These are phyloP conservation scores for Domatiomyces globalis DNA, from an alignment of 2,329 filamentous ascomycete species.

Conservation along the genomic window DNA sequence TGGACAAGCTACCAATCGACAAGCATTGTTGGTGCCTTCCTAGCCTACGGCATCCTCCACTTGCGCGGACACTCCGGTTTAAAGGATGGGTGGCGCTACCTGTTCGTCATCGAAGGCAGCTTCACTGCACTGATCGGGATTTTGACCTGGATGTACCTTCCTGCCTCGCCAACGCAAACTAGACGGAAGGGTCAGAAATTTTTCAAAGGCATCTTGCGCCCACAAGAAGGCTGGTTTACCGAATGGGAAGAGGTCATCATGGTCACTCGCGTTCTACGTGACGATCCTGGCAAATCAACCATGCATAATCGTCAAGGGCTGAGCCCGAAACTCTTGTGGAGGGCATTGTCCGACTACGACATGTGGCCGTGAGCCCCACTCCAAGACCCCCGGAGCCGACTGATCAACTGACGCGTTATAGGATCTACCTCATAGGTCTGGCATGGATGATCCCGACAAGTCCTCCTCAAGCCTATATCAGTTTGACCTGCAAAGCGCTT, in stretches of 20 bases:
- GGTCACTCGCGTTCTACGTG: conserved; percentile 44
- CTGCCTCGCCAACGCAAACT: conserved; percentile 52
- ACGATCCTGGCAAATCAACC: conserved; percentile 45
- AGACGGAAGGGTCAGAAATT: conserved; percentile 29
- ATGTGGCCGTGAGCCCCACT: conserved; percentile 35
- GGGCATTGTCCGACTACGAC: conserved; percentile 44
- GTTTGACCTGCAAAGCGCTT: conserved; percentile 42
- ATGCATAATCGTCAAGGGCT: conserved; percentile 48
- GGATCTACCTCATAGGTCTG: conserved; percentile 39
- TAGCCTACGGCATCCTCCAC: conserved; percentile 20
- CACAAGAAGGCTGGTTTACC: conserved; percentile 43
- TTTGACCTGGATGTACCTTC: conserved; percentile 46
- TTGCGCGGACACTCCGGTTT: conserved; percentile 32
- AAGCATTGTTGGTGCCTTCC: conserved; percentile 15
- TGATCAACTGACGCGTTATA: conserved; percentile 30
- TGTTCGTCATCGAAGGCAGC: conserved; percentile 20
- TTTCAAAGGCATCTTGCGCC: conserved; percentile 34
- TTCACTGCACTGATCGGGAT: conserved; percentile 43
- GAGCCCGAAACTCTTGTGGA: conserved; percentile 43
- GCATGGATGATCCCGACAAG: conserved; percentile 41
- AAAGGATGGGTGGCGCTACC: conserved; percentile 32
- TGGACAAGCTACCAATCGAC: conserved; percentile 46
- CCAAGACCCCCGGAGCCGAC: conserved; percentile 20
- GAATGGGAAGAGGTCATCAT: conserved; percentile 47
- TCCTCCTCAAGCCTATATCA: conserved; percentile 41